phyloP scores from a whole-genome alignment of 192 early-diverging fungal genomes.

The Cetraspora pellucida region DNA sequence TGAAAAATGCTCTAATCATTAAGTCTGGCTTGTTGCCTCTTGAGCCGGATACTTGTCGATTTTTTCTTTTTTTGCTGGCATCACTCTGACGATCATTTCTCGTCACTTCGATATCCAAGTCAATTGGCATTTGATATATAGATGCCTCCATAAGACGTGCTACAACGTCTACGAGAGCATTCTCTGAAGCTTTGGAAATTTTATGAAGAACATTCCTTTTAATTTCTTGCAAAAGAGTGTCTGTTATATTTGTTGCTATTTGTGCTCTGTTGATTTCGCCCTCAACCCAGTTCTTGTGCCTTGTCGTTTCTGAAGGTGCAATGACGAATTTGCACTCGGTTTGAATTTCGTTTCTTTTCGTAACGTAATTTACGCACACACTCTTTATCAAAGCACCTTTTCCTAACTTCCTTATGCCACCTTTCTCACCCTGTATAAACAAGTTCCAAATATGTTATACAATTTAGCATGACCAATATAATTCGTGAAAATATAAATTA shows the following conservation, averaged over 20 bases:
- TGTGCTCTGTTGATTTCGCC: background rate
- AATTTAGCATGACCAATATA: background rate
- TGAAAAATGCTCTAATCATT: constrained; percentile 1
- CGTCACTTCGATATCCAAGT: constrained; percentile 8
- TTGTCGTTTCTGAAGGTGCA: background rate
- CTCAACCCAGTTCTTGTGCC: constrained; percentile 7
- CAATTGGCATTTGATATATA: constrained; percentile 12
- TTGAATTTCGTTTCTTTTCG: constrained; percentile 16
- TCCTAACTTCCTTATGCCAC: background rate
- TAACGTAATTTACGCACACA: background rate
- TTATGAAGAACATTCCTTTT: constrained; percentile 3
- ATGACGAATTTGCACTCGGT: constrained; percentile 17
- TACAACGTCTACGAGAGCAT: constrained; percentile 15
- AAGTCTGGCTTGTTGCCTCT: constrained; percentile 23
- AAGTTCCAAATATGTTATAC: background rate
- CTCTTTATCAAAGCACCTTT: background rate
- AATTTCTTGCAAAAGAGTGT: constrained; percentile 25
- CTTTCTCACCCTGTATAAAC: background rate
- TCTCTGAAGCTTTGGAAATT: constrained; percentile 14
- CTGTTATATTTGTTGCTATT: constrained; percentile 19
- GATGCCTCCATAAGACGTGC: background rate
- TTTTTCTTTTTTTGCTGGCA: constrained; percentile 14
- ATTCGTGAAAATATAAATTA: background rate
- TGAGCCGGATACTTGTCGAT: background rate
- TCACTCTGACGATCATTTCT: constrained; percentile 14